Conservation (phyloP, 2,329 filamentous ascomycete genomes). For the Thielaviopsis populi region DNA sequence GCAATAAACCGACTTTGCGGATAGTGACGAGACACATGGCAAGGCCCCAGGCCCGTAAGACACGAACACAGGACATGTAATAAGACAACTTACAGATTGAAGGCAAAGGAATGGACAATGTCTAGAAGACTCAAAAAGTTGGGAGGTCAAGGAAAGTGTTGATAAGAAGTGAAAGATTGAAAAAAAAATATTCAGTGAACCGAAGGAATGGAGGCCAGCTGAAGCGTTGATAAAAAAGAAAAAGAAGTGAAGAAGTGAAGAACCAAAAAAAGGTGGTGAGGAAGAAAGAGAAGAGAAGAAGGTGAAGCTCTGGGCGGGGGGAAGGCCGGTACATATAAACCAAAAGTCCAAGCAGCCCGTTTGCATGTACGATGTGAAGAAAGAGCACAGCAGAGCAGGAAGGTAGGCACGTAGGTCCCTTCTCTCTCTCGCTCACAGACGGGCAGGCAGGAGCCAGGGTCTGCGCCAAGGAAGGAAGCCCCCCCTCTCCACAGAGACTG, state of each 20-base stretch:
- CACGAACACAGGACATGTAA: not conserved
- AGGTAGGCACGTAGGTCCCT: not conserved
- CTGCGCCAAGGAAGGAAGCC: not conserved
- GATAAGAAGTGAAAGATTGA: conserved; percentile 5
- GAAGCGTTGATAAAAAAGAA: not conserved
- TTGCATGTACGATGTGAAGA: not conserved
- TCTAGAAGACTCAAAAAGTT: conserved; percentile 1
- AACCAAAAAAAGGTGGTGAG: conserved; percentile 11
- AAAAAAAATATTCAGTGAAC: conserved; percentile 8
- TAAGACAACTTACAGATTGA: conserved; percentile 10
- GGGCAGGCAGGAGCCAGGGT: not conserved
- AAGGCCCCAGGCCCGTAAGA: not conserved
- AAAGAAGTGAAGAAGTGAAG: conserved; percentile 4
- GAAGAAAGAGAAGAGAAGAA: conserved; percentile 3
- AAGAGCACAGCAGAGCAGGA: too few relatives aligned
- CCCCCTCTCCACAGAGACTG: not conserved
- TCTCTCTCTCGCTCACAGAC: too few relatives aligned
- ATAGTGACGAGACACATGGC: not conserved
- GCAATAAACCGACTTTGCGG: not conserved
- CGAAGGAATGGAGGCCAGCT: conserved; percentile 14
- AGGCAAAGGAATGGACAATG: conserved; percentile 13
- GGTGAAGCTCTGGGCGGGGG: not conserved
- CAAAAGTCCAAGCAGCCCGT: not conserved
- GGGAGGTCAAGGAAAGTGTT: conserved; percentile 1
- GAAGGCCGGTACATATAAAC: not conserved